Evolutionary conservation across 208 protist species (phyloP), one percentile per base, ranked within the genome.

Genomic region (Angomonas ambiguus): DNA sequence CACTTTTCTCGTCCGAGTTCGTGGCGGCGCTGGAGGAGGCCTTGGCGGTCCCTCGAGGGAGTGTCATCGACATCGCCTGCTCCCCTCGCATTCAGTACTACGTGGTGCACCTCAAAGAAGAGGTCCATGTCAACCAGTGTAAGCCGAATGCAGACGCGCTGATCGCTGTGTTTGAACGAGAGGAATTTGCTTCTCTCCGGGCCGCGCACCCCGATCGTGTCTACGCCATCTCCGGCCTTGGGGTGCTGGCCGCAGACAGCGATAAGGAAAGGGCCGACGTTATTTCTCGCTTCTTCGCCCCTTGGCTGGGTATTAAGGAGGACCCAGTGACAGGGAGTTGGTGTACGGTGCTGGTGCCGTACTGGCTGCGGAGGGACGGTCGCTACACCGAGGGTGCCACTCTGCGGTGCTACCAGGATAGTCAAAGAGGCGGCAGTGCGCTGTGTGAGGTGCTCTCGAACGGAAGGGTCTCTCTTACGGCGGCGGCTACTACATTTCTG

Each of bases 211-310:
- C 69, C 4, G 61, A 49, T 11, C 55, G 72, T 58, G 69, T 89
- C 11, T 55, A 59, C 20, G 25, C 55, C 20, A 56, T 77, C n/a
- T 55, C 41, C 51, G 71, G 58, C n/a, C 53, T 89, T 45, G 49
- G 49, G 6, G 73, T 72, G 30, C 69, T 82, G 10, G 80, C 78
- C 6, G 67, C 76, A 0, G 20, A 74, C 32, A 83, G 81, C 76
- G 60, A 69, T 16, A 64, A 67, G 13, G 63, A 75, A 25, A 63
- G 67, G 41, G 34, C 74, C 11, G 72, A 88, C 11, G 66, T 90
- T 24, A 56, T 88, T 22, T 87, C 87, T 22, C 83, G 87, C 63
- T 81, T 88, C 74, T 93, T 93, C 55, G 73, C 77, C 38, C 83
- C 83, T 56, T 86, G 79, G 77, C 48, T 77, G 48, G 83, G 87